Base-by-base conservation (phyloP, 2,329 filamentous ascomycete genomes). In the Acrocalymma vagum region DNA sequence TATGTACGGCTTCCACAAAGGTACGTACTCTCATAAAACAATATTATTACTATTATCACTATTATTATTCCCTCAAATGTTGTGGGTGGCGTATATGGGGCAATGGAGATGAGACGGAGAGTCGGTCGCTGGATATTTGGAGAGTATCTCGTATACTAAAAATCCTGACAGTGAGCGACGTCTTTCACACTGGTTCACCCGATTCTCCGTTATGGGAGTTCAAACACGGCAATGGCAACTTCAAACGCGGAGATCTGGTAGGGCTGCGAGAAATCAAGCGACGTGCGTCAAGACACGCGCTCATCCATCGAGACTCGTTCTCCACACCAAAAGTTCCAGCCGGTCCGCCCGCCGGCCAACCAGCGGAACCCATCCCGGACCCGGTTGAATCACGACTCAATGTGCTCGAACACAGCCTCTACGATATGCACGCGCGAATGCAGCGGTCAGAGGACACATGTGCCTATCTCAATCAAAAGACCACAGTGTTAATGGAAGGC, bases 1-100 rank as follows among this genome's bases (percentile, higher is more conserved):
- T 68, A 99, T 99, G 94, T 99, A 99, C 60, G 94, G 94, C 6
- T 99, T 99, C 71, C 94, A 99, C 69, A 99, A 99, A 88, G 92
- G 92, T 95, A 71, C 21, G 51, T 33, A 58, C n/a, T n/a, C n/a
- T n/a, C n/a, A n/a, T n/a, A n/a, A n/a, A n/a, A n/a, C n/a, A n/a
- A n/a, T n/a, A n/a, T n/a, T n/a, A n/a, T n/a, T n/a, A n/a, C n/a
- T n/a, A n/a, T n/a, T n/a, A n/a, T n/a, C n/a, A n/a, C n/a, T n/a
- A n/a, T n/a, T n/a, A n/a, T n/a, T n/a, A n/a, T n/a, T n/a, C n/a
- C n/a, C 45, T 59, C 28, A 62, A 32, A 18, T 10, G 14, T 29
- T 34, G 36, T 43, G n/a, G n/a, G n/a, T n/a, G n/a, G n/a, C n/a
- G n/a, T n/a, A n/a, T n/a, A n/a, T n/a, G n/a, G n/a, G n/a, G n/a